phyloP scores from a whole-genome alignment of 75 land plant genomes.

The Gnetum montanum region DNA sequence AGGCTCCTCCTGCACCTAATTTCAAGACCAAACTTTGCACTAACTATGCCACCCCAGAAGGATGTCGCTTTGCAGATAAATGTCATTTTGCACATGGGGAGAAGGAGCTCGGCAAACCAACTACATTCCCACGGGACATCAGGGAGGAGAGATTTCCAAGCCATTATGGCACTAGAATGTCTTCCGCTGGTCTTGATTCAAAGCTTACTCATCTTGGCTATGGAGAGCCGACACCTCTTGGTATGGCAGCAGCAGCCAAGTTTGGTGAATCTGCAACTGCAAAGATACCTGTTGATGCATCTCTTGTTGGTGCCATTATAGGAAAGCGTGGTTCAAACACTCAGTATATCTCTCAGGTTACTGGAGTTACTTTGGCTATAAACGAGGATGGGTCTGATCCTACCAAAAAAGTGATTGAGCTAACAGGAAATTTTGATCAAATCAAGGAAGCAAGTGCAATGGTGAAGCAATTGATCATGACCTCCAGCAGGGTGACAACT shows the following conservation, averaged over 20 bases:
- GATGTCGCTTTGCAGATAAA: slow-evolving; percentile 70
- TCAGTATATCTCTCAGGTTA: slow-evolving; percentile 55
- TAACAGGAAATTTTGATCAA: slow-evolving; percentile 88
- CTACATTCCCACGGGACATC: slow-evolving; percentile 8
- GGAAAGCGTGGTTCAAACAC: slow-evolving; percentile 75
- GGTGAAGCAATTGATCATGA: slow-evolving; percentile 62
- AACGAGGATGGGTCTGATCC: slow-evolving; percentile 74
- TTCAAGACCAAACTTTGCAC: slow-evolving; percentile 58
- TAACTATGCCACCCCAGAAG: slow-evolving; percentile 47
- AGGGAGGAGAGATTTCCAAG: neutral
- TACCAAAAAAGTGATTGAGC: slow-evolving; percentile 76
- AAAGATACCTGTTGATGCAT: slow-evolving; percentile 74
- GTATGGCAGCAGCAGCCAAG: slow-evolving; percentile 30
- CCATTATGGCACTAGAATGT: slow-evolving; percentile 10
- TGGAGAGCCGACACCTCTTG: slow-evolving; percentile 17
- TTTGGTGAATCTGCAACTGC: slow-evolving; percentile 74
- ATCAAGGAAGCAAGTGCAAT: slow-evolving; percentile 75
- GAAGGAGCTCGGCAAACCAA: slow-evolving; percentile 46
- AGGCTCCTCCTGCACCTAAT: slow-evolving; percentile 15
- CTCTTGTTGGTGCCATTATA: slow-evolving; percentile 80
- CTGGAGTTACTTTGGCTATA: slow-evolving; percentile 67
- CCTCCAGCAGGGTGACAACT: slow-evolving; percentile 10
- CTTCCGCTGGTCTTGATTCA: slow-evolving; percentile 7
- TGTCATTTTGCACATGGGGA: slow-evolving; percentile 88
- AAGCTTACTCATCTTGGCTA: slow-evolving; percentile 4